phyloP scores from a whole-genome alignment of 805 yeast genomes.

The Zygosaccharomyces lentus region DNA sequence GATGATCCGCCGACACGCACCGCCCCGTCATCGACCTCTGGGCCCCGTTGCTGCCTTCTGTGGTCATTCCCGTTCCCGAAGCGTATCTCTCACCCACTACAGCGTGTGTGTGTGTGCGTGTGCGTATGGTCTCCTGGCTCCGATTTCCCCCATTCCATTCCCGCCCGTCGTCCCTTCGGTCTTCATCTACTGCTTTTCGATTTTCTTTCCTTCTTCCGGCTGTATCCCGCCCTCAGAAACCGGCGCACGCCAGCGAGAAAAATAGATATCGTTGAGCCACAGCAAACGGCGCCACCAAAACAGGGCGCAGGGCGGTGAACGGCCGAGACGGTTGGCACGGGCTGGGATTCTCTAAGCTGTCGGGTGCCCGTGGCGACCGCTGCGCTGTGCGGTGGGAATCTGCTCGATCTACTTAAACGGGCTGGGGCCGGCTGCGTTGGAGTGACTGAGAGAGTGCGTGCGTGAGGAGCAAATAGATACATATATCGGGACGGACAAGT shows the following conservation, averaged over 20 bases:
- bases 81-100: not conserved
- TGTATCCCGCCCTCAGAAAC: not conserved
- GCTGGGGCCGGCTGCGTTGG: not conserved
- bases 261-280: not conserved
- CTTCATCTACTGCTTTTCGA: no score
- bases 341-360: not conserved
- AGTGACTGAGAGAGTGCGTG: no score
- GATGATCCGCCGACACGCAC: not conserved
- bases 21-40: no score
- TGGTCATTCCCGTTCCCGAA: not conserved
- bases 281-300: not conserved
- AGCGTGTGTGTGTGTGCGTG: not conserved
- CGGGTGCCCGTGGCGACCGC: not conserved
- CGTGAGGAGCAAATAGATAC: no score
- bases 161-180: no score
- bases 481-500: no score
- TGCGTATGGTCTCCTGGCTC: not conserved
- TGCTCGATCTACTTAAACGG: not conserved
- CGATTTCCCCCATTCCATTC: not conserved
- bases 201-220: not conserved
- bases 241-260: not conserved
- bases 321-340: not conserved
- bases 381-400: not conserved
- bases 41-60: no score
- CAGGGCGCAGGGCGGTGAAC: not conserved